A percentile compares a stretch with the other conserved stretches of the same genome.
Evolutionary conservation across 441 rosid species (phyloP).

Genomic region (Melastoma candidum): DNA sequence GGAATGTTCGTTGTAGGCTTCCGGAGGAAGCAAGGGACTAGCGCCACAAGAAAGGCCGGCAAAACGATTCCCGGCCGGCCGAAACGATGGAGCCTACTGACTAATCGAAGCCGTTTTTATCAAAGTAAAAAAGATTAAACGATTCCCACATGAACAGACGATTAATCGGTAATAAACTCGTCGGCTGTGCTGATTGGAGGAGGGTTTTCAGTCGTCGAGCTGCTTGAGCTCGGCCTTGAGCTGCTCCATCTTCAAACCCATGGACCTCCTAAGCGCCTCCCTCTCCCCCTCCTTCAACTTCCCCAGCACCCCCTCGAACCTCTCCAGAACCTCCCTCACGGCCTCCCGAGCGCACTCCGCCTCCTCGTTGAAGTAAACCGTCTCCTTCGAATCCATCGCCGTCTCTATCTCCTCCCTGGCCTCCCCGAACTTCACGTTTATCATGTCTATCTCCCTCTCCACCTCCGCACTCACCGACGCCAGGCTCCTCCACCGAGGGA

Average conservation of each 20-base stretch:
- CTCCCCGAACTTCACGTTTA: constrained; percentile 87
- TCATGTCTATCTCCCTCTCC: constrained; percentile 63
- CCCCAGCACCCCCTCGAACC: constrained; percentile 49
- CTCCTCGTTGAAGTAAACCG: constrained; percentile 87
- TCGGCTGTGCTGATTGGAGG: no score
- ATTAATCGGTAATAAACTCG: no score
- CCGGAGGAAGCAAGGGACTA: no score
- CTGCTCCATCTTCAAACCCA: constrained; percentile 98
- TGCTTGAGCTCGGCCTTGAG: constrained; percentile 81
- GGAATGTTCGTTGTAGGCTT: no score
- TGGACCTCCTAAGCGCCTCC: constrained; percentile 64
- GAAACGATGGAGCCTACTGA: no score
- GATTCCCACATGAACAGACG: no score
- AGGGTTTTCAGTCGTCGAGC: constrained; percentile 45
- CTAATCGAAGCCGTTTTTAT: no score
- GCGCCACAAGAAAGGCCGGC: no score
- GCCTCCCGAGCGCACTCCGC: constrained; percentile 83
- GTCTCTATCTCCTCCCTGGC: constrained; percentile 95
- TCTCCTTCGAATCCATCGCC: constrained; percentile 95
- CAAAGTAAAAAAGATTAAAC: no score
- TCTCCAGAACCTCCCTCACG: constrained; percentile 53
- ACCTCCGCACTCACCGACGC: constrained; percentile 26
- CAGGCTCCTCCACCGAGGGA: no score
- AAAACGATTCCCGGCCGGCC: no score
- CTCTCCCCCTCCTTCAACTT: constrained; percentile 45